Conservation (phyloP, 331 rosid species). For the Spiraea crenata region DNA sequence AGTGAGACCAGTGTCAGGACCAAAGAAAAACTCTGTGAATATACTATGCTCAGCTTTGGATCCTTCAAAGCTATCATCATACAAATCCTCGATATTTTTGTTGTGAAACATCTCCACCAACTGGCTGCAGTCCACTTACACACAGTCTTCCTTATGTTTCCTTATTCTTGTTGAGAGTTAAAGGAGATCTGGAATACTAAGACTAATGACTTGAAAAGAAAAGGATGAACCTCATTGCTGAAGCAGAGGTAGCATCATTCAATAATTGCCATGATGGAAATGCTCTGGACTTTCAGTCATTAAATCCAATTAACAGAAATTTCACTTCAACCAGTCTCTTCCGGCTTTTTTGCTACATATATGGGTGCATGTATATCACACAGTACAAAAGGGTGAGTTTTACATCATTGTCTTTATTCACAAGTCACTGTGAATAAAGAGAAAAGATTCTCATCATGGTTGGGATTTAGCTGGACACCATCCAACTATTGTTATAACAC, state of each 20-base stretch:
- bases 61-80: constrained; percentile 78
- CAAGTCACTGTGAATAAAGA: neutral
- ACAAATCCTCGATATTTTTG: constrained; percentile 55
- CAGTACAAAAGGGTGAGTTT: neutral
- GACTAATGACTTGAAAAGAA: constrained; percentile 5
- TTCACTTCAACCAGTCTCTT: neutral
- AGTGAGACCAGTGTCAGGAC: constrained; percentile 38
- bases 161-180: constrained; percentile 17
- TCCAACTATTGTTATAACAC: constrained; percentile 14
- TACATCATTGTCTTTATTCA: neutral
- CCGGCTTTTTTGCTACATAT: neutral
- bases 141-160: constrained; percentile 28
- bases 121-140: constrained; percentile 24
- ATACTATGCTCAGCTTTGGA: constrained; percentile 63
- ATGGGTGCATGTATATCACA: neutral
- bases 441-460: neutral
- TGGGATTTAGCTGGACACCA: constrained; percentile 17
- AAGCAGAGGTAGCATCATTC: neutral
- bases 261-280: neutral
- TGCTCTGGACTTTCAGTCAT: neutral
- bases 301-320: neutral
- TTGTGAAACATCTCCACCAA: constrained; percentile 39
- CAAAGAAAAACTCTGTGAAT: constrained; percentile 71
- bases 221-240: constrained; percentile 19
- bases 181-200: constrained; percentile 11